phyloP scores from a whole-genome alignment of 306 rosid species.

The Trifolium dubium region DNA sequence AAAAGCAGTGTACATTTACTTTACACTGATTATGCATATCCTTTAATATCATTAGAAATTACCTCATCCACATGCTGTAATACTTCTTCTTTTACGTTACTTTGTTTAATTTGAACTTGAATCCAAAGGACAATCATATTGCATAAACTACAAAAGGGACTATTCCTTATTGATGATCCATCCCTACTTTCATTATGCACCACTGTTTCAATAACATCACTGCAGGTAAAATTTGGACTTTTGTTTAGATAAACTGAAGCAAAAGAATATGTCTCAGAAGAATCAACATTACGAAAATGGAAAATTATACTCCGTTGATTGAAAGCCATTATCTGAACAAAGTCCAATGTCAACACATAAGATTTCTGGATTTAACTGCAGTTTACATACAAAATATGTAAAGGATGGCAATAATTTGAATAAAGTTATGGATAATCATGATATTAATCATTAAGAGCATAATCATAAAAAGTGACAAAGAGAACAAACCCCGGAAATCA shows the following conservation, averaged over 20 bases:
- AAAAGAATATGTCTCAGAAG: conserved; percentile 11
- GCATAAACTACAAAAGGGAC: conserved; percentile 61
- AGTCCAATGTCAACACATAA: conserved; percentile 64
- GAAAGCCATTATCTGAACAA: conserved; percentile 49
- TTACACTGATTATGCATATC: too few species aligned
- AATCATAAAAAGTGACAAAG: not conserved
- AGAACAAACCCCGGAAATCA: conserved; percentile 64
- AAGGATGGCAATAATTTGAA: conserved; percentile 29
- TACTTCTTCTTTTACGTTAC: conserved; percentile 56
- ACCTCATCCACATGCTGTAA: conserved; percentile 68
- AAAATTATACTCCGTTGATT: conserved; percentile 44
- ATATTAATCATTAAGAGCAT: not conserved
- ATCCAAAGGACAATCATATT: conserved; percentile 73
- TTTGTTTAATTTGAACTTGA: conserved; percentile 71
- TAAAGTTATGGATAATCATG: not conserved
- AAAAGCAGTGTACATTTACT: too few species aligned
- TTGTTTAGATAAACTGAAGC: conserved; percentile 28
- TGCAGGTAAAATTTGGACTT: conserved; percentile 47
- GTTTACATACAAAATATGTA: conserved; percentile 31
- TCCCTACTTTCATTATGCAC: conserved; percentile 47
- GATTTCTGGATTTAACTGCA: conserved; percentile 64
- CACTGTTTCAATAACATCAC: conserved; percentile 61
- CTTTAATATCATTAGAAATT: not conserved
- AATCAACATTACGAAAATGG: conserved; percentile 33
- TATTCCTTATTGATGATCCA: conserved; percentile 45